Percentiles rank a stretch among this genome's conserved stretches.
phyloP scores from a whole-genome alignment of 345 rosid species.

The Mallotus nudiflorus region DNA sequence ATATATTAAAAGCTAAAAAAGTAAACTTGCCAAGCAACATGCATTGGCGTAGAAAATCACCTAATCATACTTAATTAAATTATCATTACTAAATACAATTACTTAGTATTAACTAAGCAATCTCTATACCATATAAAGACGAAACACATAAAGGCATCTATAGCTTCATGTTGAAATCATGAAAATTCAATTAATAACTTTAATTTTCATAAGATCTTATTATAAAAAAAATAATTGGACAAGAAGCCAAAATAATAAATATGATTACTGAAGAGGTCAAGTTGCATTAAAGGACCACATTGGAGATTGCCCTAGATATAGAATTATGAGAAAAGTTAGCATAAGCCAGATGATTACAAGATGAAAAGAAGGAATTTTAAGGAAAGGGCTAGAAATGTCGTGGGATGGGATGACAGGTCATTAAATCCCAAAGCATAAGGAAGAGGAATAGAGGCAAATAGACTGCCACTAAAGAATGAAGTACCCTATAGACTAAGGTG shows the following conservation, averaged over 20 bases:
- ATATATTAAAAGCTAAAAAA: too few species aligned
- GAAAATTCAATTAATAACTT: too few species aligned
- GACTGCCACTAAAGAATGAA: conserved; percentile 44
- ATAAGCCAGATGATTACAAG: conserved; percentile 37
- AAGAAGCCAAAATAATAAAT: conserved; percentile 46
- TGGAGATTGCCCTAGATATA: conserved; percentile 44
- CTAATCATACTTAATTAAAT: too few species aligned
- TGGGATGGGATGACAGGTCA: conserved; percentile 72
- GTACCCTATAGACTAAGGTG: conserved; percentile 52
- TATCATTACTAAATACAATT: too few species aligned
- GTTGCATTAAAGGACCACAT: conserved; percentile 45
- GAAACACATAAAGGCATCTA: too few species aligned
- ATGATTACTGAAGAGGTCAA: conserved; percentile 52
- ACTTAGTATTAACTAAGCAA: too few species aligned
- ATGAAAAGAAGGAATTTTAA: conserved; percentile 36
- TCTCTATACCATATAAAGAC: too few species aligned
- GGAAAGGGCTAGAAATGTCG: conserved; percentile 48
- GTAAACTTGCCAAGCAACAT: too few species aligned
- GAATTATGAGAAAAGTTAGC: conserved; percentile 54
- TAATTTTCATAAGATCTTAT: too few species aligned
- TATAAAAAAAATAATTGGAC: conserved; percentile 41
- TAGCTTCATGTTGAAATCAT: too few species aligned
- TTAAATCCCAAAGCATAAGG: conserved; percentile 49
- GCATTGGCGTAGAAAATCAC: too few species aligned
- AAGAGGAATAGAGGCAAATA: conserved; percentile 29